Evolutionary conservation across 2,329 filamentous ascomycete species (phyloP), one percentile per base, ranked within the genome.

Genomic region (Pestalotiopsis sp.): DNA sequence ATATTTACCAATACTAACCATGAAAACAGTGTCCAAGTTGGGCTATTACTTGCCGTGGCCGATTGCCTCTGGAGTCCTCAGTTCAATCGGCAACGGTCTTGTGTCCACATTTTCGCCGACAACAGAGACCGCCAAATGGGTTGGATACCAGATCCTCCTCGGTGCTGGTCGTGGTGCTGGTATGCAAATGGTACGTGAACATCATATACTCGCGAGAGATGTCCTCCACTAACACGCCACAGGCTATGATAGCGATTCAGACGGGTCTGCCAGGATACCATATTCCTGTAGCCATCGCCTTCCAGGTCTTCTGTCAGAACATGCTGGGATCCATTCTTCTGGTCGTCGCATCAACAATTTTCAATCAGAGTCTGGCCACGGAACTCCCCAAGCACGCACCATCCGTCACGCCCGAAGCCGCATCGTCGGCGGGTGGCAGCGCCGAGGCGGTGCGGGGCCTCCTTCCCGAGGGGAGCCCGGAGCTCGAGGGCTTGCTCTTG

Each of bases 21-120:
- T 41, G 14, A 27, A 20, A 2, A 20, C 62, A 78, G 77, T 76
- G 23, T 69, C 75, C 9, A 73, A 68, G 57, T 13, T 78, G 20
- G 76, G 77, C 3, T 77, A 77, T 52, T 76, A 76, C 61, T 63
- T 77, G 9, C 77, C 75, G 1, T 77, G 73, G 69, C 75, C 74
- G 6, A 63, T 75, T 17, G 39, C 75, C 6, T 74, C 73, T 36
- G 73, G 73, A 17, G 65, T 68, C 7, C 69, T 73, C 31, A 74
- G 73, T 3, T 70, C 75, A 13, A 45, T 78, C 9, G 74, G 71
- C 36, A 56, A 68, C 13, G 76, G 75, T 2, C 49, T 78, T 27
- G 74, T 78, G 49, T 77, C 77, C 13, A 78, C 76, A 4, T 76
- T 75, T 71, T 56, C 70, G 2, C 72, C 73, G 2, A 41, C 63